phyloP scores from a whole-genome alignment of 495 filamentous ascomycete genomes.

The Hypoxylon lenormandii region DNA sequence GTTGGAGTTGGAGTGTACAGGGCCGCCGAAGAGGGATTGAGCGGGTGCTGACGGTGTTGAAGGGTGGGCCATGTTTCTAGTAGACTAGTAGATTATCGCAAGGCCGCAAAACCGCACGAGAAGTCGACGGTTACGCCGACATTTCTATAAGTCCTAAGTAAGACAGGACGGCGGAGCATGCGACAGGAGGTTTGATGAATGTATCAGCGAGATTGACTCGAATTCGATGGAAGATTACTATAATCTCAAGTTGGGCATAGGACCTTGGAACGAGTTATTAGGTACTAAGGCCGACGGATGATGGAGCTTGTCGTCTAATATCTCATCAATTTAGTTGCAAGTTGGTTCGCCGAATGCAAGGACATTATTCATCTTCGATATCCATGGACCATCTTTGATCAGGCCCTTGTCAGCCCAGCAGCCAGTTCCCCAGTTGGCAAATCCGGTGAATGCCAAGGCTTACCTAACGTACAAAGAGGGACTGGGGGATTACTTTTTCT shows the following conservation, averaged over 20 bases:
- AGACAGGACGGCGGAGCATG: conserved; percentile 17
- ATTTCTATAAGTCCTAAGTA: conserved; percentile 30
- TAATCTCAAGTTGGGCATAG: conserved; percentile 32
- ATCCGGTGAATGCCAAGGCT: too few species aligned
- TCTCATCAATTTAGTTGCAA: conserved; percentile 13
- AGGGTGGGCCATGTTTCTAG: conserved; percentile 43
- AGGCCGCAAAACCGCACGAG: not conserved
- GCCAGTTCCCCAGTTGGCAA: too few species aligned
- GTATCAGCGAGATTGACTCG: conserved; percentile 10
- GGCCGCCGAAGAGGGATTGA: conserved; percentile 50
- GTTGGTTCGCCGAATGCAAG: not conserved
- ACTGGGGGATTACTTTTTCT: too few species aligned
- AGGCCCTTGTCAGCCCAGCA: too few species aligned
- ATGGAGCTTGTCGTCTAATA: conserved; percentile 19
- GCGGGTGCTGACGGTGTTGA: conserved; percentile 40
- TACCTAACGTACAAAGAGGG: too few species aligned
- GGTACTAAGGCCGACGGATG: not conserved
- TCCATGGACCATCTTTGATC: too few species aligned
- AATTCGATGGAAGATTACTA: conserved; percentile 26
- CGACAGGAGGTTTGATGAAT: not conserved
- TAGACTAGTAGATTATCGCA: conserved; percentile 2
- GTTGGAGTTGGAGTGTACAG: conserved; percentile 17
- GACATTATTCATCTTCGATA: too few species aligned
- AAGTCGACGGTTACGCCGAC: conserved; percentile 29
- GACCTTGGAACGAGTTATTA: conserved; percentile 5